phyloP scores from a whole-genome alignment of 2,329 filamentous ascomycete genomes.

The Penicillium italicum region DNA sequence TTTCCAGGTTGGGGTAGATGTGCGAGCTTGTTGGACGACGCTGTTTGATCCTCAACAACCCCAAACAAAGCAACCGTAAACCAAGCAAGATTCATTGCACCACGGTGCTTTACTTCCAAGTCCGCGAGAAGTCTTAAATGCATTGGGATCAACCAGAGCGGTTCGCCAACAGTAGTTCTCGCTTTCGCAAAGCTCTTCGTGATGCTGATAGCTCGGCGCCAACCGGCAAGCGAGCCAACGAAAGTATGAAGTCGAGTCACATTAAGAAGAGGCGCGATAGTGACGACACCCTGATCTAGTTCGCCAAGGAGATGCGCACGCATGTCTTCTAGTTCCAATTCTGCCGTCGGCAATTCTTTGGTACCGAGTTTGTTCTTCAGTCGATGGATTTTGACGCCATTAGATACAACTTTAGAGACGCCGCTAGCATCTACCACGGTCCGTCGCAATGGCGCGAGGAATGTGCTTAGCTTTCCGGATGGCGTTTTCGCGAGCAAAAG shows the following conservation, averaged over 20 bases:
- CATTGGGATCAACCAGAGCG: conserved; percentile 40
- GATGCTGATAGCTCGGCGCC: conserved; percentile 41
- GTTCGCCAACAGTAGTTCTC: conserved; percentile 36
- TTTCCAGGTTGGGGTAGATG: conserved; percentile 40
- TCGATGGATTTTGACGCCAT: conserved; percentile 63
- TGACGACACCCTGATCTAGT: conserved; percentile 63
- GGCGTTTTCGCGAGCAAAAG: conserved; percentile 61
- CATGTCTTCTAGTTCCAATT: conserved; percentile 59
- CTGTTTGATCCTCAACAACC: conserved; percentile 53
- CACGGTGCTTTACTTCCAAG: conserved; percentile 39
- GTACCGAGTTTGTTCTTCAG: conserved; percentile 72
- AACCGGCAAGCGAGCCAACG: conserved; percentile 35
- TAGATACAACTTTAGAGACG: conserved; percentile 46
- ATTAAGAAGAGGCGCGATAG: conserved; percentile 66
- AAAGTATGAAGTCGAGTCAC: conserved; percentile 54
- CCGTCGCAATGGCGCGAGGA: conserved; percentile 61
- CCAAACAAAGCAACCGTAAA: conserved; percentile 33
- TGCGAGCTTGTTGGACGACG: conserved; percentile 40
- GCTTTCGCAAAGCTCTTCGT: conserved; percentile 42
- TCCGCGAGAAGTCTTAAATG: conserved; percentile 41
- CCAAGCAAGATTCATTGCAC: conserved; percentile 36
- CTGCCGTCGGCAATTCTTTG: conserved; percentile 65
- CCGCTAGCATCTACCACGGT: conserved; percentile 18
- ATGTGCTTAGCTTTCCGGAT: conserved; percentile 55
- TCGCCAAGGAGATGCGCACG: conserved; percentile 64